Evolutionary conservation across 257 asterid species (phyloP), one percentile per base, ranked within the genome.

Genomic region (Pogostemon cablin): DNA sequence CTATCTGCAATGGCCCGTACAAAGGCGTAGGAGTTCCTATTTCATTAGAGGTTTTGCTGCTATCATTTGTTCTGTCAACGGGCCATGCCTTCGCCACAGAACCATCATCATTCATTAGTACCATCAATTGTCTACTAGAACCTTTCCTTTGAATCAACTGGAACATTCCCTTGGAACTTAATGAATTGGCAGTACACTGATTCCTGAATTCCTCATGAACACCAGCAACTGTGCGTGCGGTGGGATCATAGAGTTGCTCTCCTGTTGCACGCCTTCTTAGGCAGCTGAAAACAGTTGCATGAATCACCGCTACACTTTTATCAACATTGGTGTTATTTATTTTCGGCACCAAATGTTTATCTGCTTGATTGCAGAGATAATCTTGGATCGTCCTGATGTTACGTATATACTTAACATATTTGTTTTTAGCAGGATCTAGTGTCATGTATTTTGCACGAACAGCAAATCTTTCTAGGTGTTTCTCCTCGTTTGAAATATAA

Each of bases 21-120:
- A 89, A 84, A 41, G 91, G 91, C 5, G 81, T 81, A 41, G 91
- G 91, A 4, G 81, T 81, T 61, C 93, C 91, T 11, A 80, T 72
- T 48, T 86, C 83, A 47, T 73, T 81, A 67, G 46, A 54, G 40
- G 90, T 82, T 72, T 75, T 89, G 3, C 88, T 83, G 52, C 78
- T 78, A 55, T 62, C 79, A 72, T 80, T 81, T 48, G 76, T 56
- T 6, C 75, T 76, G 78, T 85, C 78, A 70, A 92, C 86, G 6
- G 98, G 96, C 98, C 98, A 92, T 6, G 96, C 96, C 88, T 86
- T 92, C 0, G 96, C 96, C 77, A 92, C 98, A 52, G 98, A 89
- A 74, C 98, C 98, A 80, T 92, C 98, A 46, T 80, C 62, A 61
- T 92, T 92, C 80, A 92, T 64, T 72, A 92, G 96, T 39, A 95